Evolutionary conservation across 768 basidiomycete genomes (phyloP), one percentile per base, ranked within the genome.

Genomic region (Hemileccinum rubropunctum): DNA sequence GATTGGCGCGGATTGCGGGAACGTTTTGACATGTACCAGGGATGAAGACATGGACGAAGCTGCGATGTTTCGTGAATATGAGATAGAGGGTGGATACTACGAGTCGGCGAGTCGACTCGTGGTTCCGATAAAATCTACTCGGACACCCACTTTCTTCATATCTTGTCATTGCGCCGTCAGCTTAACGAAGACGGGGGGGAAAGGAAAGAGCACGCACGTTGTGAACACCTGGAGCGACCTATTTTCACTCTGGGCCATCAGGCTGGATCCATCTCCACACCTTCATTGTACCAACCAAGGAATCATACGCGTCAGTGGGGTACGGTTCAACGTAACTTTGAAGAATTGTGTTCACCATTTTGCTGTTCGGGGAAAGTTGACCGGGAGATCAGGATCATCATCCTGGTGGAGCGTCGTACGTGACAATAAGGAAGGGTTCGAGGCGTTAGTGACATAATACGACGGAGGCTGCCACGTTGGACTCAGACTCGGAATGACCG

Each of bases 221-320:
- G 73, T 52, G 38, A 81, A 78, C 20, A 81, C 58, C 36, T 84
- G 81, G 37, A 91, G 76, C 0, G 76, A 73, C 20, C 84, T 70
- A 56, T 90, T 81, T 65, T 95, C 91, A 56, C 82, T 84, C 33
- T 86, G 81, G 0, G 80, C 73, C 11, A 95, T 74, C 1, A 84
- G 68, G 13, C 73, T 75, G 3, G 84, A 81, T 0, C 89, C 91
- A 58, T 94, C 91, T 12, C 81, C 77, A 56, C 80, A 88, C 84
- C 91, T 94, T 51, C 37, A 17, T 20, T 21, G 17, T 40, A 26
- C 37, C 40, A 5, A 13, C 35, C 17, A 26, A 10, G 17, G 15
- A 40, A 30, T 9, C 2, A 21, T 4, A 5, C 11, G 7, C 2
- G 12, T 36, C 20, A 17, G 28, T 26, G 20, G 37, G 18, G n/a